A percentile compares a stretch with the other conserved stretches of the same genome.
Conservation (phyloP, 2,329 filamentous ascomycete species). For the Colletotrichum echinochloae region DNA sequence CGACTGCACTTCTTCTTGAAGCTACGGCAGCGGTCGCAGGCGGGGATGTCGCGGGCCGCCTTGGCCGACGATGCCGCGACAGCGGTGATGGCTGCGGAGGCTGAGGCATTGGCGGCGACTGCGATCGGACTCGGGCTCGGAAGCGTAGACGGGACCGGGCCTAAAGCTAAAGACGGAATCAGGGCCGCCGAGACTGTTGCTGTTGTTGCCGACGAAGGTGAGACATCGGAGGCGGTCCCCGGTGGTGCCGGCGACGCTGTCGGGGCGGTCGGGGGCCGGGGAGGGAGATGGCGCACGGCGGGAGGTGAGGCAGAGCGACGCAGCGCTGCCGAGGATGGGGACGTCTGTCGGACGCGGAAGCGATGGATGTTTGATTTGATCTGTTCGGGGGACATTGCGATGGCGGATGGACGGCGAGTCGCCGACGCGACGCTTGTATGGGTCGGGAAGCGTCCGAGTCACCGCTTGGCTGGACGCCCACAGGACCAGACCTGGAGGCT, state of each 20-base stretch:
- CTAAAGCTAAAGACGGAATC: background rate
- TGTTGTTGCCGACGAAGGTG: constrained; percentile 7
- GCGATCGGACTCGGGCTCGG: constrained; percentile 4
- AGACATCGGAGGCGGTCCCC: constrained; percentile 11
- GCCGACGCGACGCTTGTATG: constrained; percentile 32
- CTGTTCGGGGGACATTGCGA: constrained; percentile 40
- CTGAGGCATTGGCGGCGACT: constrained; percentile 43
- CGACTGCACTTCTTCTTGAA: constrained; percentile 61
- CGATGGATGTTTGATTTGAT: constrained; percentile 45
- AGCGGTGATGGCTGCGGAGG: constrained; percentile 45
- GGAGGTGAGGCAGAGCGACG: constrained; percentile 43
- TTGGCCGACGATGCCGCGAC: constrained; percentile 42
- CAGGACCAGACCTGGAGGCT: constrained; percentile 1
- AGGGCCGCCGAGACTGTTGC: background rate
- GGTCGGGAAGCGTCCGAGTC: constrained; percentile 19
- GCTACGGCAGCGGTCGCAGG: constrained; percentile 58
- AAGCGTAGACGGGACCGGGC: constrained; percentile 14
- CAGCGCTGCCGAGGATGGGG: constrained; percentile 36
- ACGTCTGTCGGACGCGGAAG: constrained; percentile 45
- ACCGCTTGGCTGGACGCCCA: constrained; percentile 16
- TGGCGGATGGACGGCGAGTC: constrained; percentile 23
- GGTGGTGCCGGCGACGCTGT: background rate
- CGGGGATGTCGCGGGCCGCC: constrained; percentile 45
- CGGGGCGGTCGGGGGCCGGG: constrained; percentile 6
- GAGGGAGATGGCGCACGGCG: constrained; percentile 18